Conservation (phyloP, 2,329 filamentous ascomycete species). For the Sclerotinia subarctica region DNA sequence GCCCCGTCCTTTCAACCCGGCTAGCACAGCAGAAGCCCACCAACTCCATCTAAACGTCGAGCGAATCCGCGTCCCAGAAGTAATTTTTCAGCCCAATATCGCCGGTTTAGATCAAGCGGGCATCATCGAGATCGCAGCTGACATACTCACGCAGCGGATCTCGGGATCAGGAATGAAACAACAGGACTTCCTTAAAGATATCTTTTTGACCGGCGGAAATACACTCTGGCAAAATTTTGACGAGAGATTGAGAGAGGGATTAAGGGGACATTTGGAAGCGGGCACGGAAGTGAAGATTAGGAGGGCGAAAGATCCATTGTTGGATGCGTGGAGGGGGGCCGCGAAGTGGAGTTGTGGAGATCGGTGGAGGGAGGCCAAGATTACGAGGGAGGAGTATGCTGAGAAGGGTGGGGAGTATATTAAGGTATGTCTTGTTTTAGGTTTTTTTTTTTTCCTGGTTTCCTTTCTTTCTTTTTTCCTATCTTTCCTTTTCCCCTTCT, state of each 20-base stretch:
- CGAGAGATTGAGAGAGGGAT: constrained; percentile 69
- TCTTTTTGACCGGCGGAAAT: constrained; percentile 94
- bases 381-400: constrained; percentile 78
- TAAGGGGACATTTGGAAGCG: constrained; percentile 69
- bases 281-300: constrained; percentile 45
- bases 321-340: constrained; percentile 93
- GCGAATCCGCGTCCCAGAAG: constrained; percentile 88
- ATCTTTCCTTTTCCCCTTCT: background rate
- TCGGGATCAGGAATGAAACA: constrained; percentile 51
- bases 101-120: constrained; percentile 92
- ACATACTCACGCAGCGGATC: constrained; percentile 83
- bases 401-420: constrained; percentile 95
- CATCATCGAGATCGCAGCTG: constrained; percentile 84
- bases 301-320: constrained; percentile 68
- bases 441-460: background rate
- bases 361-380: constrained; percentile 60
- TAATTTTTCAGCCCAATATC: constrained; percentile 88
- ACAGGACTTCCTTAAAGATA: constrained; percentile 72
- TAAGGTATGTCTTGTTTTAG: constrained; percentile 53
- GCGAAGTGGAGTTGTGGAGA: constrained; percentile 72
- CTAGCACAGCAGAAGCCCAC: constrained; percentile 74
- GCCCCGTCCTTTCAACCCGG: constrained; percentile 77
- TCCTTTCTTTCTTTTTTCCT: background rate
- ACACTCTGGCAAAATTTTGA: constrained; percentile 85
- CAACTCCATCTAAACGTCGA: constrained; percentile 97